Evolutionary conservation across 352 stramenopile genomes (phyloP), one percentile per base, ranked within the genome.

Genomic region (Thalassiosira mediterranea): DNA sequence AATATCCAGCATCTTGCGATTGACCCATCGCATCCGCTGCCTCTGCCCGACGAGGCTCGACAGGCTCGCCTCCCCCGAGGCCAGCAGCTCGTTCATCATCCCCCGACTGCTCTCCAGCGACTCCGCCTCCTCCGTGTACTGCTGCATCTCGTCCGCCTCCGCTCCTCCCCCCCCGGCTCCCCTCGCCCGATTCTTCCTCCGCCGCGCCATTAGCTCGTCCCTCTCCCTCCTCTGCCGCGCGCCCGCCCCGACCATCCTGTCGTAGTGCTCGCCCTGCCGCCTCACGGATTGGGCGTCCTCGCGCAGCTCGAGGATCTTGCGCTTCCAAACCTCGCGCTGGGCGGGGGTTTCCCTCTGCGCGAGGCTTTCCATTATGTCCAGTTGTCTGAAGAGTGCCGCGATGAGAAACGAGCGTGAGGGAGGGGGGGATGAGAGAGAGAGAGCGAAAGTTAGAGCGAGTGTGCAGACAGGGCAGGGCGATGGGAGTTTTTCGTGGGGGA

Each of bases 321-420:
- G 76, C 54, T 83, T 89, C 86, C 86, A 92, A 15, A 86, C 78
- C 60, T 90, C 80, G 17, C 84, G 75, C 65, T 90, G 83, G 40
- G 79, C 72, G 5, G 86, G 81, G 44, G 79, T 86, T 84, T 92
- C 86, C 53, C 69, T 74, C 10, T 83, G 54, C 0, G 87, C 72
- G 7, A 92, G 46, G 38, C 86, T 71, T 53, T 89, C 79, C 61
- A 92, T 87, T 11, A 89, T 53, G 62, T 88, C 78, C 25, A 92
- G 51, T 77, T 90, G 86, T 34, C 64, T 70, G 23, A 0, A 25
- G n/a, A n/a, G n/a, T n/a, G n/a, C n/a, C n/a, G n/a, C n/a, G n/a
- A n/a, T n/a, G n/a, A n/a, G n/a, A 44, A 15, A 28, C 17, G 44
- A 7, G 44, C 26, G n/a, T 52, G 5, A 10, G 44, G 23, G 17